Evolutionary conservation across 1,284 basidiomycete species (phyloP), one percentile per base, ranked within the genome.

Genomic region (Cutaneotrichosporon mucoides): DNA sequence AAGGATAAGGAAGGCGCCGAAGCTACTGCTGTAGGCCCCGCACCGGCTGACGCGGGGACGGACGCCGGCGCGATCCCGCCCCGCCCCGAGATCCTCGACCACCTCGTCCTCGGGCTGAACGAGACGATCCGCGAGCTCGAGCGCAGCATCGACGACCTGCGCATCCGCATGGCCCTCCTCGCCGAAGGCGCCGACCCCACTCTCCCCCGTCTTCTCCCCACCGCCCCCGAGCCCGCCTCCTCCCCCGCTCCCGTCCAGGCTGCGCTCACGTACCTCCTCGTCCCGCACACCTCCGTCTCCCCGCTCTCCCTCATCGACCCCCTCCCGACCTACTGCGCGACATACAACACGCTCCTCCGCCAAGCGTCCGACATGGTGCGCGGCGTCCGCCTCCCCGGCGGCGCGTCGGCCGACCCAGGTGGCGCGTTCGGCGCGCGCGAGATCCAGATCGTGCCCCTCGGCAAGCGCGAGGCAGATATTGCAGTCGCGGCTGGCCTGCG

Each of bases 111-210:
- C 46, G 91, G 91, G 10, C 87, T 93, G 66, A 94, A 92, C 69
- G 82, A 85, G 69, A 88, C 91, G 7, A 89, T 90, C 24, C 88
- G 85, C 73, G 79, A 80, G 15, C 80, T 94, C 10, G 91, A 94
- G 75, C 65, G 60, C 4, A 84, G 88, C 63, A 80, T 84, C 16
- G 68, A 69, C n/a, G 68, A 73, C 24, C 65, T 77, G 36, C 67
- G 67, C 38, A 35, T 71, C 8, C 64, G 68, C 9, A 59, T 75
- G 13, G 57, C 68, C 44, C 48, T 67, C 13, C 67, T 76, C 52
- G 65, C 66, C 1, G 73, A 75, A 44, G 55, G 61, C 8, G 12
- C 6, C 7, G 52, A 42, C n/a, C 33, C 15, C 33, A 13, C 42
- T 5, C 13, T 35, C n/a, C 59, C 62, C 1, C 56, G 53, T 13